phyloP scores from a whole-genome alignment of 176 grass and related monocot genomes.

The Neostapfia colusana region DNA sequence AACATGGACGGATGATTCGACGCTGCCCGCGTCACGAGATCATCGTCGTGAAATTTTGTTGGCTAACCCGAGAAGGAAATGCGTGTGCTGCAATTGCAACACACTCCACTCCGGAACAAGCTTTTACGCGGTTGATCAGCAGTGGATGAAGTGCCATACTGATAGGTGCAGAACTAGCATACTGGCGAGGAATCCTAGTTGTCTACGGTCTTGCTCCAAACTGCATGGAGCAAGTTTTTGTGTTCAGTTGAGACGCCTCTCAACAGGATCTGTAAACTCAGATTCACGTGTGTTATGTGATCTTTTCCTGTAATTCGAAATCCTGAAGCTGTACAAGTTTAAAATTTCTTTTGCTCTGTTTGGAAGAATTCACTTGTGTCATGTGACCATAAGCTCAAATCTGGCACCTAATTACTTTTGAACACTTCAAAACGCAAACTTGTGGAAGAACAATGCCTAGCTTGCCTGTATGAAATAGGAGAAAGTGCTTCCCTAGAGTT shows the following conservation, averaged over 20 bases:
- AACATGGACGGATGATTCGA: constrained; percentile 41
- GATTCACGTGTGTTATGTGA: background rate
- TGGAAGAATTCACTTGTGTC: too few species aligned
- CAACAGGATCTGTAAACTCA: constrained; percentile 15
- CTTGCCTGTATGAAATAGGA: too few species aligned
- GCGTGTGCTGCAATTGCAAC: background rate
- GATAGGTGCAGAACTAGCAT: constrained; percentile 5
- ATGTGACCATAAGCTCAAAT: too few species aligned
- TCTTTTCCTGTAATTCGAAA: background rate
- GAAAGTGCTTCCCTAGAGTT: too few species aligned
- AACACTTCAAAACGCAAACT: too few species aligned
- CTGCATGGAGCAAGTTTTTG: background rate
- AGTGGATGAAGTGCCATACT: constrained; percentile 19
- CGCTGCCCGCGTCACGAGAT: background rate
- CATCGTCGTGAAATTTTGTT: background rate
- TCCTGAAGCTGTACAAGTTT: background rate
- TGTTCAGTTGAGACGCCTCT: constrained; percentile 7
- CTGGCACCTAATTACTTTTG: too few species aligned
- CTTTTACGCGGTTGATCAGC: background rate
- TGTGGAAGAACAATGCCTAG: too few species aligned
- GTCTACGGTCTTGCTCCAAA: background rate
- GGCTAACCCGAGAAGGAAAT: constrained; percentile 31
- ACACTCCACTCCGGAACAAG: background rate
- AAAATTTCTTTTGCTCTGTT: too few species aligned
- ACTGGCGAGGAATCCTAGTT: background rate